Conservation (phyloP, 129 eudicot genomes). For the Smallanthus sonchifolius region DNA sequence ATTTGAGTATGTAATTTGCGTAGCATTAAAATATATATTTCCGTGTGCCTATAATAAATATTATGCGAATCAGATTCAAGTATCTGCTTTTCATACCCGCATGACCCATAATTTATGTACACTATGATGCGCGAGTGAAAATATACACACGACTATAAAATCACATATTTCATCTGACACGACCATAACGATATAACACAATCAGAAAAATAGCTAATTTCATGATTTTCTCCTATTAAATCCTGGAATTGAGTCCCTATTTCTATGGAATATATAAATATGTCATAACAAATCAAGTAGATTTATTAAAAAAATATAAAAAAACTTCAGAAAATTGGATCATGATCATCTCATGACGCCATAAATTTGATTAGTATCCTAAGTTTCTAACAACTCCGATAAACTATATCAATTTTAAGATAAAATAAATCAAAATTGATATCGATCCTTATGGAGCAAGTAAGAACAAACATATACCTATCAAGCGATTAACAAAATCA, state of each 20-base stretch:
- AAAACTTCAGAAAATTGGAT: background rate
- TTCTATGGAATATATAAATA: background rate
- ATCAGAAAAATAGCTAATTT: background rate
- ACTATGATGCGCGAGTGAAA: no score
- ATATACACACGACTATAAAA: no score
- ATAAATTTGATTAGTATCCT: background rate
- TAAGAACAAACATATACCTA: background rate
- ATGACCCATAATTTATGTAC: background rate
- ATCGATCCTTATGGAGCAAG: background rate
- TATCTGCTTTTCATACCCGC: background rate
- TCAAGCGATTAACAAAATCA: background rate
- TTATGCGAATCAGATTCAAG: background rate
- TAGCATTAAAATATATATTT: no score
- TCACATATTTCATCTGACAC: background rate
- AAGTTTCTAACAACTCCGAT: constrained; percentile 25
- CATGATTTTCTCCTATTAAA: background rate
- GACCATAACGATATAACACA: background rate
- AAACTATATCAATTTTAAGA: background rate
- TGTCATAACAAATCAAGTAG: background rate
- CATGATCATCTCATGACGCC: background rate
- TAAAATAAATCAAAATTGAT: background rate
- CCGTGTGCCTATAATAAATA: background rate
- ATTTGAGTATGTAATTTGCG: no score
- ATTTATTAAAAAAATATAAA: background rate
- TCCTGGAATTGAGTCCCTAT: background rate